Base-by-base conservation (phyloP, 768 basidiomycete genomes). In the Podaxis rugospora region DNA sequence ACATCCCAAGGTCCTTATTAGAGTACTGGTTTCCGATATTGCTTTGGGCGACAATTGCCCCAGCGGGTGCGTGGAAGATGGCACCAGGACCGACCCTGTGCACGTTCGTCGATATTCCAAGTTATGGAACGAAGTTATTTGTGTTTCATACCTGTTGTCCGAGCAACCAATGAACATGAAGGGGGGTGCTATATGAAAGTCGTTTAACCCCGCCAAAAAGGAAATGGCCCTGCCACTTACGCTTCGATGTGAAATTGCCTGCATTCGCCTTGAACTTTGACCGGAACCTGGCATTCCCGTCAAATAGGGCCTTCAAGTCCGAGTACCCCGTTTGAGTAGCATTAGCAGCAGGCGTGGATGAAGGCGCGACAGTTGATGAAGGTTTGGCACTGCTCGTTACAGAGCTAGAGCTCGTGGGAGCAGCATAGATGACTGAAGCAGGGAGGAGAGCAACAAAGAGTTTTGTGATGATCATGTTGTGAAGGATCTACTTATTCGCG, bases 101-200 rank as follows among this genome's bases (percentile, higher is more conserved):
- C 25, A 55, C 23, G 27, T 28, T 40, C 7, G 64, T 21, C 42
- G 25, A n/a, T 44, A 50, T 25, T 36, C 5, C n/a, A 16, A 59
- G 35, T 25, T 6, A 21, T 27, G 51, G 25, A 44, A 32, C 32
- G 23, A 35, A 13, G 4, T 5, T 23, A 25, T 50, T 28, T 28
- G 27, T 5, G 9, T 23, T 55, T 40, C 67, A 23, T 53, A 71
- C 74, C 71, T 71, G 57, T 73, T 75, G 55, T 76, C 75, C 4
- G 69, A 65, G 50, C 74, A 77, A 21, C 74, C 74, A 53, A 77
- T 65, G 51, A 76, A 74, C 74, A 76, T 74, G 65, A 76, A 74
- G 1, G 71, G 70, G 55, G 76, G 74, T 9, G 63, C 74, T 76
- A 59, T 10, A 51, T 23, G 11, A 53, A 39, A 11, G 4, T 7